A percentile compares a stretch with the other conserved stretches of the same genome.
Conservation (phyloP, 768 basidiomycete species). For the Rhizopogon vesiculosus region DNA sequence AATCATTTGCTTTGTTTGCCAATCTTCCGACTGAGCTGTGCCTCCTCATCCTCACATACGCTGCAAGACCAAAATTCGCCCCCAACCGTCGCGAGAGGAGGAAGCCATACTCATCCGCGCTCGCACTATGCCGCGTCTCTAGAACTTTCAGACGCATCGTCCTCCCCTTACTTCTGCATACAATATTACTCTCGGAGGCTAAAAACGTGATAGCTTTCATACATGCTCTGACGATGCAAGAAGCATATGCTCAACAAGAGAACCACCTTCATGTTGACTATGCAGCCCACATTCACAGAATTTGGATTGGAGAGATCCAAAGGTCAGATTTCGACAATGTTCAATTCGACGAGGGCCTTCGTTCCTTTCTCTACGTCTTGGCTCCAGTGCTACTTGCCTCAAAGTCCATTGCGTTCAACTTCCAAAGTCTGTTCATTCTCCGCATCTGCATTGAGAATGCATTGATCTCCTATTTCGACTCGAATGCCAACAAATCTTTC, state of each 20-base stretch:
- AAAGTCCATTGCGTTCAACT: slow-evolving; percentile 25
- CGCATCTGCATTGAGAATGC: slow-evolving; percentile 23
- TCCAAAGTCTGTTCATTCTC: slow-evolving; percentile 27
- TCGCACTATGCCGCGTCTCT: slow-evolving; percentile 31
- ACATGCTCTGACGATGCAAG: slow-evolving; percentile 25
- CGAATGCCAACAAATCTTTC: slow-evolving; percentile 10
- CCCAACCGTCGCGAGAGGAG: too few species aligned
- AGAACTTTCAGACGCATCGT: slow-evolving; percentile 23
- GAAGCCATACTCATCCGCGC: slow-evolving; percentile 18
- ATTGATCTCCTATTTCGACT: not conserved
- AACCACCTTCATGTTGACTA: slow-evolving; percentile 30
- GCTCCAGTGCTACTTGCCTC: slow-evolving; percentile 1
- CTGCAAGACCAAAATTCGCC: slow-evolving; percentile 6
- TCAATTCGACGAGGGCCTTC: too few species aligned
- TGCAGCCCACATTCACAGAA: slow-evolving; percentile 22
- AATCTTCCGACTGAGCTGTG: slow-evolving; percentile 31
- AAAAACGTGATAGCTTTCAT: slow-evolving; percentile 19
- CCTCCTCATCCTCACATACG: slow-evolving; percentile 29
- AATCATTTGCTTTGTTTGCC: slow-evolving; percentile 10
- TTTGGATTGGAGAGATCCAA: slow-evolving; percentile 26
- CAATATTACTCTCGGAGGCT: slow-evolving; percentile 25
- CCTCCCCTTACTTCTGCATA: slow-evolving; percentile 36
- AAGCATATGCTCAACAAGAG: slow-evolving; percentile 1
- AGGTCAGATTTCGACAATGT: not conserved
- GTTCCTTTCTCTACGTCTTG: slow-evolving; percentile 4